Percentiles rank a stretch among this genome's conserved stretches.
Conservation (phyloP, 2,329 filamentous ascomycete genomes). For the Diaporthe longicolla region DNA sequence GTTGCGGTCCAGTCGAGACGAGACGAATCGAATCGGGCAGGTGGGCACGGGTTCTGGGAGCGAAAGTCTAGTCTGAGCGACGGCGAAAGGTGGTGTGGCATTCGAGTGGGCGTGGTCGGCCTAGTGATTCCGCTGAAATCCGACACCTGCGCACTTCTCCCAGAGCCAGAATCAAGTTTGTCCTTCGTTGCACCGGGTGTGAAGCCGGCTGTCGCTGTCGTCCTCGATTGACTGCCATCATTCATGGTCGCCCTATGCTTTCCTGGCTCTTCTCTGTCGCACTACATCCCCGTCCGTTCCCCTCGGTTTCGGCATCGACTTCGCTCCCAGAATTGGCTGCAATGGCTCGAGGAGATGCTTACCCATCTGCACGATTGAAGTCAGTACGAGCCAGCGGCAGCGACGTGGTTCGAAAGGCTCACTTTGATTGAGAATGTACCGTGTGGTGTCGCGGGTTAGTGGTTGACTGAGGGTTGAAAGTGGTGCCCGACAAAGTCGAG, state of each 20-base stretch:
- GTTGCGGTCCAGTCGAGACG: not conserved
- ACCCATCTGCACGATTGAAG: conserved; percentile 68
- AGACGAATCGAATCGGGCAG: not conserved
- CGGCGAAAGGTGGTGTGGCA: not conserved
- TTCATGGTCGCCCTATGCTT: not conserved
- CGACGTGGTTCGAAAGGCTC: conserved; percentile 29
- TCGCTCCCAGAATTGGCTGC: conserved; percentile 32
- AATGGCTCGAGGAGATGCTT: conserved; percentile 57
- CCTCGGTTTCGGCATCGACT: conserved; percentile 34
- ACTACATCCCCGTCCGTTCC: not conserved
- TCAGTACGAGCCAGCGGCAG: conserved; percentile 53
- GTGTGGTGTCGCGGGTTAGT: conserved; percentile 46
- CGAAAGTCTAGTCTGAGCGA: conserved; percentile 38
- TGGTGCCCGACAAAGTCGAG: conserved; percentile 31
- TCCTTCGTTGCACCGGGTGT: not conserved
- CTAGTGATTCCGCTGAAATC: not conserved
- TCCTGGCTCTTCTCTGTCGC: conserved; percentile 1
- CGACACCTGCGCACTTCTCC: not conserved
- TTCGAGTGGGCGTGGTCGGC: not conserved
- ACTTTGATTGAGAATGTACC: conserved; percentile 50
- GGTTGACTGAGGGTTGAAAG: conserved; percentile 38
- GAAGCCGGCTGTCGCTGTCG: not conserved
- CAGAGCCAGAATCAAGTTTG: not conserved
- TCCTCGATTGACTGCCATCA: not conserved
- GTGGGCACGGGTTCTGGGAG: conserved; percentile 47